Percentiles rank a stretch among this genome's conserved stretches.
Conservation (phyloP, 2,329 filamentous ascomycete genomes). For the Leptographium procerum region DNA sequence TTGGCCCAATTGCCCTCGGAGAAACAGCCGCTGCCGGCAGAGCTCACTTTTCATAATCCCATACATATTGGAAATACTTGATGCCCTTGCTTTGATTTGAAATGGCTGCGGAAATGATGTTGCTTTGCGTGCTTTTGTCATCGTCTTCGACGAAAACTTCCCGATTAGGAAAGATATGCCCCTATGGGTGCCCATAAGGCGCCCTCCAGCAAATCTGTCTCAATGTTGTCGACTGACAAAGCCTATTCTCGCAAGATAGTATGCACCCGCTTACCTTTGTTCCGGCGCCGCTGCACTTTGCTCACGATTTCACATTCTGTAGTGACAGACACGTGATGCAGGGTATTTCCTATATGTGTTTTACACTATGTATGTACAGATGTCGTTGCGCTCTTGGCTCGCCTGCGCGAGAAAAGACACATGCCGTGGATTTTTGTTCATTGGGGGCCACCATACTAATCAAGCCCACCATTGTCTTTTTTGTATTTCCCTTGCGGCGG, state of each 20-base stretch:
- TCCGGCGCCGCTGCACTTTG: no score
- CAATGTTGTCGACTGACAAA: no score
- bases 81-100: background rate
- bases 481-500: background rate
- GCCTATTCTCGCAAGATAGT: no score
- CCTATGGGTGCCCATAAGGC: no score
- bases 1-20: no score
- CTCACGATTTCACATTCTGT: no score
- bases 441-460: background rate
- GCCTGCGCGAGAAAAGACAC: background rate
- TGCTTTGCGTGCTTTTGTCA: background rate
- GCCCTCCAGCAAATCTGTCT: no score
- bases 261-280: no score
- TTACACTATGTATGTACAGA: background rate
- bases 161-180: slow-evolving; percentile 2
- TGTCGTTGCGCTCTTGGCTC: background rate
- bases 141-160: slow-evolving; percentile 9
- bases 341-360: background rate
- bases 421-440: background rate
- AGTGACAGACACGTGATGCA: background rate
- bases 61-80: no score
- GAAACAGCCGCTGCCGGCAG: no score
- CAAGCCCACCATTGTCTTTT: background rate
- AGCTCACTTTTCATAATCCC: no score
- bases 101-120: background rate